Evolutionary conservation across 2,329 filamentous ascomycete species (phyloP).

Genomic region (Aspergillus fijiensis): DNA sequence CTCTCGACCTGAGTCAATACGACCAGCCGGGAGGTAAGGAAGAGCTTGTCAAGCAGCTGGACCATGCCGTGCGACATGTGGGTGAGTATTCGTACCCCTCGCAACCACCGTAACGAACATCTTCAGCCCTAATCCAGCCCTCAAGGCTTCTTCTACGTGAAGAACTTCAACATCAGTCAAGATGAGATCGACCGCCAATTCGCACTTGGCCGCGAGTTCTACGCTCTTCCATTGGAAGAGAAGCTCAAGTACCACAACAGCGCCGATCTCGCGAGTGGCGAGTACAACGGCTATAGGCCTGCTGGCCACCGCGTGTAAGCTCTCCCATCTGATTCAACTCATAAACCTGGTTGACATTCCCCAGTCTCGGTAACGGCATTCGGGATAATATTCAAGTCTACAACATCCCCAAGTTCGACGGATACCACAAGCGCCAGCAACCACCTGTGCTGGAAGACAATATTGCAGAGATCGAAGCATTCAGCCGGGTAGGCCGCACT

Average conservation of each 20-base stretch:
- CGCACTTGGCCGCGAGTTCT: conserved; percentile 60
- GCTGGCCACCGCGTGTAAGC: conserved; percentile 42
- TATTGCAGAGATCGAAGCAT: conserved; percentile 57
- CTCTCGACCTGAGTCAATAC: conserved; percentile 57
- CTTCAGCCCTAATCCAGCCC: conserved; percentile 4
- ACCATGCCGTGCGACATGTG: conserved; percentile 53
- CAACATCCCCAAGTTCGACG: conserved; percentile 61
- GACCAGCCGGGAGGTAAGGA: conserved; percentile 56
- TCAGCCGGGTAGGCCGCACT: conserved; percentile 41
- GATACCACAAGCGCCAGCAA: conserved; percentile 47
- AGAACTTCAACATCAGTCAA: conserved; percentile 61
- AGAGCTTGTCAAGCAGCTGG: conserved; percentile 54
- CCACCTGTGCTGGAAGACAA: conserved; percentile 51
- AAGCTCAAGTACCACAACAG: conserved; percentile 56
- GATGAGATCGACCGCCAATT: conserved; percentile 62
- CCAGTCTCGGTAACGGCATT: conserved; percentile 41
- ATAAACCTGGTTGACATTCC: neutral
- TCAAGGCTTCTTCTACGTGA: conserved; percentile 61
- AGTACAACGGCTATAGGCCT: conserved; percentile 59
- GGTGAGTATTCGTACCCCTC: conserved; percentile 20
- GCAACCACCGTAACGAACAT: neutral
- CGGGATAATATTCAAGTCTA: conserved; percentile 60
- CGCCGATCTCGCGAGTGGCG: conserved; percentile 51
- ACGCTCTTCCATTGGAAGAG: conserved; percentile 56
- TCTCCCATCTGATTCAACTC: conserved; percentile 3